phyloP scores from a whole-genome alignment of 2,329 filamentous ascomycete genomes.

The Pseudogymnoascus sp. region DNA sequence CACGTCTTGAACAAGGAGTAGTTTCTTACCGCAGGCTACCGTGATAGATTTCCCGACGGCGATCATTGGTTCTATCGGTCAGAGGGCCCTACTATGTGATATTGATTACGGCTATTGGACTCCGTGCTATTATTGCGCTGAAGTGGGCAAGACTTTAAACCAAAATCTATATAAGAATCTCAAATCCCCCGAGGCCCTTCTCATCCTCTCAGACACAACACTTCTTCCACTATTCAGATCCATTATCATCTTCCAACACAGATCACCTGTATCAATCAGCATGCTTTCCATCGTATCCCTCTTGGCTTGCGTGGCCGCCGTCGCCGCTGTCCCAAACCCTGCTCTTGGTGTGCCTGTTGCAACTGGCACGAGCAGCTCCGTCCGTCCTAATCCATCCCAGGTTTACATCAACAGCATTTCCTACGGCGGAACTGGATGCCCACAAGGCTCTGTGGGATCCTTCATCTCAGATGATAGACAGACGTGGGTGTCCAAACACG shows the following conservation, averaged over 20 bases:
- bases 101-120: neutral
- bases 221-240: neutral
- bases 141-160: neutral
- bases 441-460: slow-evolving; percentile 35
- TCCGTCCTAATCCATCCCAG: slow-evolving; percentile 25
- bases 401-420: slow-evolving; percentile 37
- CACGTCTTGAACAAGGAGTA: neutral
- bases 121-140: neutral
- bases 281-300: slow-evolving; percentile 19
- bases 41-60: neutral
- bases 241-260: neutral
- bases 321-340: slow-evolving; percentile 20
- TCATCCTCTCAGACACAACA: neutral
- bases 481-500: slow-evolving; percentile 31
- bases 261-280: slow-evolving; percentile 4
- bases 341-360: slow-evolving; percentile 17
- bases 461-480: slow-evolving; percentile 36
- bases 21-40: neutral
- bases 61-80: neutral
- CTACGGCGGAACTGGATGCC: slow-evolving; percentile 42
- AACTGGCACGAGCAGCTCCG: slow-evolving; percentile 14
- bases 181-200: neutral
- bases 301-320: slow-evolving; percentile 18
- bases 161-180: neutral
- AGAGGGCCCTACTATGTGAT: neutral